Evolutionary conservation across 2,329 filamentous ascomycete genomes (phyloP), one percentile per base, ranked within the genome.

Genomic region (Aspergillus ochraceus): DNA sequence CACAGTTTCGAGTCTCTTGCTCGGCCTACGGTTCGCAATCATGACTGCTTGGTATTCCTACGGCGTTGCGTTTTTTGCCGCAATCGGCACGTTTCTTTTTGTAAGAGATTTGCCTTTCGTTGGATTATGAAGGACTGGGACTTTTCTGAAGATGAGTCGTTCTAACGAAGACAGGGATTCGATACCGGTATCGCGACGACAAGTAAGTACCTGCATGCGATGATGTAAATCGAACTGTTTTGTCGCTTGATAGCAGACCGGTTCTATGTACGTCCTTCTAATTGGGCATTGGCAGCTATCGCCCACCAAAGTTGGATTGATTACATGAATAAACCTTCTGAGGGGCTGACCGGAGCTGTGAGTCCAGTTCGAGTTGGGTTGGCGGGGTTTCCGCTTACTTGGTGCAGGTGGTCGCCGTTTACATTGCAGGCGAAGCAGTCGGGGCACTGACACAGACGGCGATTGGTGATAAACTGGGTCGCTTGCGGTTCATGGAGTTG

Each of bases 101-200:
- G 82, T 83, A 76, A 47, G 81, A 70, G 30, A 24, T 4, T 24
- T 54, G 2, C 1, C 20, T 24, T 8, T 2, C 11, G 36, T 29
- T 36, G 12, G 36, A 24, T 22, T 42, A 4, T 29, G 24, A 5
- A 5, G 24, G 24, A 12, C n/a, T 30, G 10, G 10, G 24, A 51
- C 30, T 12, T 0, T 14, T 14, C 39, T 30, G 30, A 6, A 22
- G 26, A 12, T 19, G 17, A 17, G 32, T 20, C 19, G 30, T 52
- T 26, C 47, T 63, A 30, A 64, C 42, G 52, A 36, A 42, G 62
- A 51, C 55, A 84, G 82, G 84, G 84, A 2, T 86, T 86, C 60
- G 84, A 86, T 68, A 86, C 84, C 0, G 84, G 84, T 29, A 86
- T 86, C 57, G 84, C 83, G 4, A 87, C 84, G 12, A 86, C 84